Evolutionary conservation across 352 stramenopile genomes (phyloP).

Genomic region (Phytophthora fragariae): DNA sequence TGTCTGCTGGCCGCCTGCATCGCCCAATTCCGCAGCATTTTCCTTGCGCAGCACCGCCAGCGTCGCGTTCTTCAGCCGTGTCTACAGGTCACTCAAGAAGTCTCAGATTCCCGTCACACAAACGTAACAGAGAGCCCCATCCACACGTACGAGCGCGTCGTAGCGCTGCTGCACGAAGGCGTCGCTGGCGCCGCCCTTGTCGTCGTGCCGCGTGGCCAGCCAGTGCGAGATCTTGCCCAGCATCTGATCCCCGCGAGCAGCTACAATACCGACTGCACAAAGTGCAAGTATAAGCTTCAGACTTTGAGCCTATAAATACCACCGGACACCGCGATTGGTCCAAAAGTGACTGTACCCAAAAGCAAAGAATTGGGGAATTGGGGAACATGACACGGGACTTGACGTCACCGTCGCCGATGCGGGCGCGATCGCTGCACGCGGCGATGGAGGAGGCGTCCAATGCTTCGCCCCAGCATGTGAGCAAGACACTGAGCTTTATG

Average conservation of each 20-base stretch:
- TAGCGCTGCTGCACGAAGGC: slow-evolving; percentile 63
- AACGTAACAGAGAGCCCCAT: not conserved
- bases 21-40: slow-evolving; percentile 31
- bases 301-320: slow-evolving; percentile 32
- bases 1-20: slow-evolving; percentile 13
- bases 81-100: slow-evolving; percentile 37
- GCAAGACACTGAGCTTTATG: slow-evolving; percentile 46
- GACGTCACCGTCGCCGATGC: slow-evolving; percentile 26
- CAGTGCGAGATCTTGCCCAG: slow-evolving; percentile 72
- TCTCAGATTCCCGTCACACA: not conserved
- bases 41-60: slow-evolving; percentile 58
- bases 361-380: not conserved
- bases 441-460: slow-evolving; percentile 32
- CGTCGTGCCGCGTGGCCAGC: slow-evolving; percentile 66
- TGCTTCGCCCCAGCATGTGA: slow-evolving; percentile 35
- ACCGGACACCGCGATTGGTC: slow-evolving; percentile 25
- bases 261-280: slow-evolving; percentile 7
- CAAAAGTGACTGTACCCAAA: slow-evolving; percentile 13
- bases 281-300: slow-evolving; percentile 5
- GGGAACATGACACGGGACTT: slow-evolving; percentile 21
- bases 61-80: slow-evolving; percentile 74
- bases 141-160: slow-evolving; percentile 60
- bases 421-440: slow-evolving; percentile 39
- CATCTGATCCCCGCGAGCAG: slow-evolving; percentile 39
- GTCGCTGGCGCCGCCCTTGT: slow-evolving; percentile 44